phyloP scores from a whole-genome alignment of 805 yeast species.

The Barnettozyma sucrosica region DNA sequence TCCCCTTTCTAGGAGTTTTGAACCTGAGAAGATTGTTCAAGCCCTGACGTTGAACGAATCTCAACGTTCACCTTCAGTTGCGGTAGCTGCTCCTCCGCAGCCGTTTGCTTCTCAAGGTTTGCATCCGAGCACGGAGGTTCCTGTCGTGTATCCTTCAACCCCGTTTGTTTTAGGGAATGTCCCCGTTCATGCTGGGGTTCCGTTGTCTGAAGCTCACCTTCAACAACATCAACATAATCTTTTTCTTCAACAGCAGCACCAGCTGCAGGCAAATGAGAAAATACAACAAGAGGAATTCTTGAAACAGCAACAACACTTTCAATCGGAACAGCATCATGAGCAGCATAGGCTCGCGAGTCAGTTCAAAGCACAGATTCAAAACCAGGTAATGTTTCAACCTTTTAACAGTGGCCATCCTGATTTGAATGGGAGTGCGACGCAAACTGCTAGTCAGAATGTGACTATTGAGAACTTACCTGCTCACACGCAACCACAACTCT shows the following conservation, averaged over 20 bases:
- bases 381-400: constrained; percentile 15
- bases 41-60: constrained; percentile 10
- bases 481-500: neutral
- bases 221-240: constrained; percentile 5
- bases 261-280: neutral
- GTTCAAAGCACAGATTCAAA: constrained; percentile 17
- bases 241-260: neutral
- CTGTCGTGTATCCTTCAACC: neutral
- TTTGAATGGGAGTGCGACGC: neutral
- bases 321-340: constrained; percentile 6
- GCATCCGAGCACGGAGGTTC: neutral
- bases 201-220: constrained; percentile 6
- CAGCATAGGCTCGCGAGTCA: constrained; percentile 12
- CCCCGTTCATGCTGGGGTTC: neutral
- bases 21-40: constrained; percentile 6
- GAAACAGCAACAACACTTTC: constrained; percentile 8
- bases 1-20: constrained; percentile 12
- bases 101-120: neutral
- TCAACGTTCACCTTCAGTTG: neutral
- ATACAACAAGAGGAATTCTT: neutral
- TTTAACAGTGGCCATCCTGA: neutral
- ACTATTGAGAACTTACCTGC: constrained; percentile 1
- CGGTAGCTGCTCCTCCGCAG: neutral
- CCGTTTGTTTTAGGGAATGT: neutral
- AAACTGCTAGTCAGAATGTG: neutral